Percentiles rank a stretch among this genome's conserved stretches.
These are phyloP conservation scores for Cryptococcus sp. DNA, from an alignment of 1,284 basidiomycete genomes.

Conservation along the genomic window DNA sequence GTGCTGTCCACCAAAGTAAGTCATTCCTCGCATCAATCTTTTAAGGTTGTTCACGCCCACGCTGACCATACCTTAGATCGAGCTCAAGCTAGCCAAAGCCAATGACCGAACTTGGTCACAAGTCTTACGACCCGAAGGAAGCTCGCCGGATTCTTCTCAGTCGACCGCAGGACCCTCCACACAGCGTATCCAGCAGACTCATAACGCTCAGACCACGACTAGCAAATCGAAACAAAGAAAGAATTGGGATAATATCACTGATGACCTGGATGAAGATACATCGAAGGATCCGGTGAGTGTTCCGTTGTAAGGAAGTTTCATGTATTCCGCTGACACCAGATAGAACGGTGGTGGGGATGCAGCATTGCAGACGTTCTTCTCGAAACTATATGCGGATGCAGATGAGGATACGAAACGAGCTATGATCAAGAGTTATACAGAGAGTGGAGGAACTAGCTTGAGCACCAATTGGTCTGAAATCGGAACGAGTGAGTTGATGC, in stretches of 20 bases:
- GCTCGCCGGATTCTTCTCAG: slow-evolving; percentile 48
- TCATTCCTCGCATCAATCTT: not conserved
- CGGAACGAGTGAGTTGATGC: slow-evolving; percentile 52
- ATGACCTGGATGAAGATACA: slow-evolving; percentile 29
- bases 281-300: slow-evolving; percentile 19
- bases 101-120: not conserved
- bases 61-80: slow-evolving; percentile 26
- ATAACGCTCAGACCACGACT: not conserved
- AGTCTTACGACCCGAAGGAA: not conserved
- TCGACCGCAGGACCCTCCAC: slow-evolving; percentile 5
- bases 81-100: slow-evolving; percentile 37
- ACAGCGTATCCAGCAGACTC: not conserved
- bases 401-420: slow-evolving; percentile 83
- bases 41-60: too few relatives aligned
- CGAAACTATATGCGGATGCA: slow-evolving; percentile 68
- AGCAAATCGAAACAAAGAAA: slow-evolving; percentile 15
- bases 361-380: slow-evolving; percentile 46
- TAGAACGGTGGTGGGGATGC: slow-evolving; percentile 42
- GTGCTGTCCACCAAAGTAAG: slow-evolving; percentile 78
- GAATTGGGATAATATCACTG: slow-evolving; percentile 45
- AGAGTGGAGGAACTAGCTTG: slow-evolving; percentile 84
- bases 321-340: not conserved
- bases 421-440: slow-evolving; percentile 93
- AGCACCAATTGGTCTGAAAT: slow-evolving; percentile 94
- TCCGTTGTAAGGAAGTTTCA: not conserved